phyloP scores from a whole-genome alignment of 2,329 filamentous ascomycete species.

The Alternaria solani region DNA sequence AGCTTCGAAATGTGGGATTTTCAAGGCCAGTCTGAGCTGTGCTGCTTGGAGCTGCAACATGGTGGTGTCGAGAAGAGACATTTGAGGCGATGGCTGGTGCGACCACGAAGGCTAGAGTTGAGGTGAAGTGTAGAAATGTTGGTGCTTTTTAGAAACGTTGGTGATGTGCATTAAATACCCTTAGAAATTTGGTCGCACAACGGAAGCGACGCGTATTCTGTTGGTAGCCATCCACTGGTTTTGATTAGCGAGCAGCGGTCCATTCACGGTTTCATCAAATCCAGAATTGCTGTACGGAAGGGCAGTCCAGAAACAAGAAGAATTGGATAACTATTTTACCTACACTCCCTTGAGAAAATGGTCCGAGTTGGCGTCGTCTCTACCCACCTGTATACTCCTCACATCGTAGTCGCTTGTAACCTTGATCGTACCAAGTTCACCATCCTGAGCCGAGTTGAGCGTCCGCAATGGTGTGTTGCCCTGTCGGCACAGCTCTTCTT shows the following conservation, averaged over 20 bases:
- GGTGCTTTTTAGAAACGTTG: neutral
- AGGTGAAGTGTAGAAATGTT: neutral
- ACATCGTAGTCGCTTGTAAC: conserved; percentile 4
- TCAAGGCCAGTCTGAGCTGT: neutral
- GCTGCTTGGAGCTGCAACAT: neutral
- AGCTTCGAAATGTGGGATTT: neutral
- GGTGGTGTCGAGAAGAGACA: neutral
- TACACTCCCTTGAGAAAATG: neutral
- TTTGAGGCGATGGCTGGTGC: neutral
- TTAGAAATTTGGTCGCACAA: no score
- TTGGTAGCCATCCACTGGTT: no score
- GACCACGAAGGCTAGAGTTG: neutral
- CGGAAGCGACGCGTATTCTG: no score
- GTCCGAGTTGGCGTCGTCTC: neutral
- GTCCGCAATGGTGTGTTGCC: neutral
- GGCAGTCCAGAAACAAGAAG: no score
- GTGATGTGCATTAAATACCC: no score
- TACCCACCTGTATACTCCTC: neutral
- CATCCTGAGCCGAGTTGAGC: neutral
- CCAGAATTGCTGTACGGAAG: no score
- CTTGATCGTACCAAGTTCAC: neutral
- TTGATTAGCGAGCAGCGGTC: no score
- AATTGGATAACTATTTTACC: no score
- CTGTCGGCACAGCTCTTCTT: conserved; percentile 2
- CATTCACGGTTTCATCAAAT: no score